These are phyloP conservation scores for Nitzschia sp. DNA, from an alignment of 108 stramenopile species.

Conservation along the genomic window DNA sequence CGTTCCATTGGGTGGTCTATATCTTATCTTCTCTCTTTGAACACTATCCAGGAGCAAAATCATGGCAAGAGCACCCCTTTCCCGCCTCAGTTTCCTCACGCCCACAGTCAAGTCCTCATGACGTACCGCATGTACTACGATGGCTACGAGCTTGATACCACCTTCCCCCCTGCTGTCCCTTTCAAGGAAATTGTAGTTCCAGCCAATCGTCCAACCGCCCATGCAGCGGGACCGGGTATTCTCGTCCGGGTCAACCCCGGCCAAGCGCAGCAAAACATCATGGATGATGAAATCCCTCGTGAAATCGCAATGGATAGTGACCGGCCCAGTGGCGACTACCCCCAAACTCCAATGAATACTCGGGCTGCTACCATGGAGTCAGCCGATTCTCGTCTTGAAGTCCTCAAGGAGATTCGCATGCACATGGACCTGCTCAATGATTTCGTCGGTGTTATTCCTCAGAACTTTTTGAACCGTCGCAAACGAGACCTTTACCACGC, in stretches of 20 bases:
- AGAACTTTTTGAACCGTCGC: conserved; percentile 44
- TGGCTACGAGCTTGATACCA: conserved; percentile 37
- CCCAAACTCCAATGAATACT: no score
- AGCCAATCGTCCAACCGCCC: conserved; percentile 13
- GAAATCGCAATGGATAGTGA: not conserved
- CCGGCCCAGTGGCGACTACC: not conserved
- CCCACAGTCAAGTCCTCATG: conserved; percentile 54
- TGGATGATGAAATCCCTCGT: not conserved
- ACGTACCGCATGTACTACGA: conserved; percentile 60
- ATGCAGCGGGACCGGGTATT: not conserved
- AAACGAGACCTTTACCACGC: conserved; percentile 61
- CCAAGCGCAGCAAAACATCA: not conserved
- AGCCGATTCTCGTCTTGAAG: conserved; percentile 12
- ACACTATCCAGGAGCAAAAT: not conserved
- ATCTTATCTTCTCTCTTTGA: not conserved
- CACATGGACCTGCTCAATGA: conserved; percentile 61
- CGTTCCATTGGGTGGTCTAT: not conserved
- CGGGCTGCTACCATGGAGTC: not conserved
- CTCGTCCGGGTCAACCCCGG: no score
- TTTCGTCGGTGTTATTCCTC: conserved; percentile 57
- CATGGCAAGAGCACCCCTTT: conserved; percentile 12
- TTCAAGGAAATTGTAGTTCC: conserved; percentile 39
- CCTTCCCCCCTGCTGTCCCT: conserved; percentile 44
- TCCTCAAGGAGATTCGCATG: conserved; percentile 55
- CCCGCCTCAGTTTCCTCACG: conserved; percentile 11